A percentile compares a stretch with the other conserved stretches of the same genome.
Evolutionary conservation across 106 monocot species (phyloP).

Genomic region (Dioscorea dumetorum): DNA sequence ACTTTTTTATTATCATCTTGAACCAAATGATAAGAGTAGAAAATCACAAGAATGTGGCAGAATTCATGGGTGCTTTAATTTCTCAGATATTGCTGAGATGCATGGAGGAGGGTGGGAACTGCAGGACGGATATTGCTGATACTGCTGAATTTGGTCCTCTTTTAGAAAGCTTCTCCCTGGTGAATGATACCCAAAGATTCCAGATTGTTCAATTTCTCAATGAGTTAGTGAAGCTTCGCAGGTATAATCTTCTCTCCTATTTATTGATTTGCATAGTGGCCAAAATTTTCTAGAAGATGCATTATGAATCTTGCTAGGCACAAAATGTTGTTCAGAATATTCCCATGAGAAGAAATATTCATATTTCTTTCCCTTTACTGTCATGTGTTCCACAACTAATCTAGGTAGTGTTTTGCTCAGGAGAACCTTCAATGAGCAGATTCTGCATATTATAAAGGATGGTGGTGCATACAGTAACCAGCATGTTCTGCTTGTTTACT

Average conservation of each 20-base stretch:
- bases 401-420: too few relatives aligned
- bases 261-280: too few relatives aligned
- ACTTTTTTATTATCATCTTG: too few relatives aligned
- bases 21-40: conserved; percentile 26
- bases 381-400: too few relatives aligned
- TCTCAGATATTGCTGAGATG: conserved; percentile 41
- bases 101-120: conserved; percentile 43
- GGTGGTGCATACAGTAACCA: conserved; percentile 37
- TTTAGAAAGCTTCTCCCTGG: conserved; percentile 30
- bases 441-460: conserved; percentile 38
- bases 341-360: too few relatives aligned
- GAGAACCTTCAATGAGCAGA: not conserved
- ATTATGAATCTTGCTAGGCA: too few relatives aligned
- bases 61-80: conserved; percentile 15
- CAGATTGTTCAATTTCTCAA: conserved; percentile 39
- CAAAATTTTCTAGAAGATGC: too few relatives aligned
- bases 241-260: conserved; percentile 10
- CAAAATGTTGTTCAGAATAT: too few relatives aligned
- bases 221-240: conserved; percentile 42
- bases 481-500: conserved; percentile 47
- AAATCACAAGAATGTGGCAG: conserved; percentile 1
- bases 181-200: conserved; percentile 26
- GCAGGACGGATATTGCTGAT: conserved; percentile 33
- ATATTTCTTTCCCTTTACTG: too few relatives aligned
- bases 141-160: conserved; percentile 22